phyloP scores from a whole-genome alignment of 192 early-diverging fungal species.

The Haplosporangium gracile region DNA sequence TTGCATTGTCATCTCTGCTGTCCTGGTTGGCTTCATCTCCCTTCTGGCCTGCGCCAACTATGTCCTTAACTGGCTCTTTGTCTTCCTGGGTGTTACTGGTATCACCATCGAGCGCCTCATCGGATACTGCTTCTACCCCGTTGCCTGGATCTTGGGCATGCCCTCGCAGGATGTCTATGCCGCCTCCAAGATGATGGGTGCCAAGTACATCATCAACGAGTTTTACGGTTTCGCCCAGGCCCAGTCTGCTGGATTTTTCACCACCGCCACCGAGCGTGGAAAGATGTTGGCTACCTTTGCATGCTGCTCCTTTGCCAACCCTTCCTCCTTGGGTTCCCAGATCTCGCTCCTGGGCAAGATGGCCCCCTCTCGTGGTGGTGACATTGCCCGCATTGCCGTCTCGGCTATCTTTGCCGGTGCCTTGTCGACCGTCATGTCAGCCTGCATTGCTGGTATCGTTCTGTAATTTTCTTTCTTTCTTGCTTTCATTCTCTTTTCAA shows the following conservation, averaged over 20 bases:
- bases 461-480: conserved; percentile 42
- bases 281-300: conserved; percentile 77
- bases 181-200: conserved; percentile 78
- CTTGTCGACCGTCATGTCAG: conserved; percentile 83
- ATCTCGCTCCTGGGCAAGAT: conserved; percentile 81
- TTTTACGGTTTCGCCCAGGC: conserved; percentile 80
- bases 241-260: conserved; percentile 47
- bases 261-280: conserved; percentile 60
- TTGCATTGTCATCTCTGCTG: conserved; percentile 78
- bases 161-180: conserved; percentile 56
- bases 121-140: conserved; percentile 84
- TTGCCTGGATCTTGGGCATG: conserved; percentile 80
- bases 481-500: background rate
- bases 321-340: conserved; percentile 87
- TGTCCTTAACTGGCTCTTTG: conserved; percentile 76
- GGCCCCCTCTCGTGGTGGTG: conserved; percentile 75
- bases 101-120: conserved; percentile 78
- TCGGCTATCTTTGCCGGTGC: conserved; percentile 87
- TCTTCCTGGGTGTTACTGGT: conserved; percentile 70
- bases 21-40: conserved; percentile 82
- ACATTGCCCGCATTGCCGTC: conserved; percentile 79
- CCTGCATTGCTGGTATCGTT: conserved; percentile 85
- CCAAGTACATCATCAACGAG: conserved; percentile 74
- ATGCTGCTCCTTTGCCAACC: conserved; percentile 91
- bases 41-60: conserved; percentile 78